phyloP scores from a whole-genome alignment of 2,329 filamentous ascomycete genomes.

The Stagonosporopsis vannaccii region DNA sequence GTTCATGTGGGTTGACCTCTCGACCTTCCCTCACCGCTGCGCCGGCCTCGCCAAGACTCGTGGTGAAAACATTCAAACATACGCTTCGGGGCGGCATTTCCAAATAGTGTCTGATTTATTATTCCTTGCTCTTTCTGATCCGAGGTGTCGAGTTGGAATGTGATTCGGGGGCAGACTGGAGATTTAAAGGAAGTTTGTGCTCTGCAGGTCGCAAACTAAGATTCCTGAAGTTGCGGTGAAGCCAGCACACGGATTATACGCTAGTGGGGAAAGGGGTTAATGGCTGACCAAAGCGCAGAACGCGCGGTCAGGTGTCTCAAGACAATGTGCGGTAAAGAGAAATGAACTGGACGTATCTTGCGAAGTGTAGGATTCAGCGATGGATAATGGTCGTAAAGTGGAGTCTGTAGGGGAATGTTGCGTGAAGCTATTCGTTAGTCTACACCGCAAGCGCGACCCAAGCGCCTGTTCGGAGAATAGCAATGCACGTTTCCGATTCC shows the following conservation, averaged over 20 bases:
- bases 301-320: constrained; percentile 45
- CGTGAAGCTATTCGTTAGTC: constrained; percentile 20
- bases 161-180: constrained; percentile 24
- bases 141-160: constrained; percentile 14
- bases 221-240: constrained; percentile 48
- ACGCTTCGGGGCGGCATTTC: constrained; percentile 48
- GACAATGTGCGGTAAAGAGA: constrained; percentile 17
- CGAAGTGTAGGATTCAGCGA: constrained; percentile 7
- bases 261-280: constrained; percentile 38
- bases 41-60: constrained; percentile 38
- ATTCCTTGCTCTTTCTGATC: constrained; percentile 23
- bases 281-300: constrained; percentile 40
- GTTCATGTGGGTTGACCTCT: constrained; percentile 21
- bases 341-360: constrained; percentile 4
- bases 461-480: constrained; percentile 21
- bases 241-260: constrained; percentile 44
- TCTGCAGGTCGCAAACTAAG: constrained; percentile 34
- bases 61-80: constrained; percentile 48
- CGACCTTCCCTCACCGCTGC: constrained; percentile 38
- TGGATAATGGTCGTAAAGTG: constrained; percentile 3
- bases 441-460: constrained; percentile 20
- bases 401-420: constrained; percentile 17
- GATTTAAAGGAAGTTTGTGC: constrained; percentile 38
- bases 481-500: constrained; percentile 15
- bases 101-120: constrained; percentile 19